Evolutionary conservation across 2,329 filamentous ascomycete species (phyloP).

Genomic region (Aspergillus awamori): DNA sequence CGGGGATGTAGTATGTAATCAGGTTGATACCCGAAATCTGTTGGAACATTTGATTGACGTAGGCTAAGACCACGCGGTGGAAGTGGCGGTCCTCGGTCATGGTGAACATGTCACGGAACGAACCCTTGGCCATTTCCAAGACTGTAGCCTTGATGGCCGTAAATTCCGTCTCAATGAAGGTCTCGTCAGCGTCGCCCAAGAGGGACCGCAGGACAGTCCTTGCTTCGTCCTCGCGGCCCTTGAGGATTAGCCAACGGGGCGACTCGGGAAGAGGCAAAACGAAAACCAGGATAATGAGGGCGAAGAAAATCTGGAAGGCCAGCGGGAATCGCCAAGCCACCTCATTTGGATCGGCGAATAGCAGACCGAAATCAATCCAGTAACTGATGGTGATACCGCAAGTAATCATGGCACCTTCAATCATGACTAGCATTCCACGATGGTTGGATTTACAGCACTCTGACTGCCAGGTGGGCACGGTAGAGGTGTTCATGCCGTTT

Average conservation of each 20-base stretch:
- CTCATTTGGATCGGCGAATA: conserved; percentile 53
- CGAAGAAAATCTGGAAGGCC: conserved; percentile 61
- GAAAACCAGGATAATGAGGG: conserved; percentile 53
- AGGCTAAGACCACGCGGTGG: conserved; percentile 58
- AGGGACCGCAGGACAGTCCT: conserved; percentile 51
- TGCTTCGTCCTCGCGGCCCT: conserved; percentile 58
- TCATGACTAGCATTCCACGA: conserved; percentile 56
- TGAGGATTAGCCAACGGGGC: conserved; percentile 61
- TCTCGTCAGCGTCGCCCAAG: conserved; percentile 50
- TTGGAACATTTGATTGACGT: conserved; percentile 61
- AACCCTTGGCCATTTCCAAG: conserved; percentile 52
- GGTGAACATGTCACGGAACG: conserved; percentile 62
- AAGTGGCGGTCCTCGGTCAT: conserved; percentile 60
- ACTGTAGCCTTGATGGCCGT: conserved; percentile 58
- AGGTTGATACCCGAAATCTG: conserved; percentile 52
- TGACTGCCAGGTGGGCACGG: conserved; percentile 56
- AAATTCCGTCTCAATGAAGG: conserved; percentile 52
- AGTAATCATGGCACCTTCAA: conserved; percentile 56
- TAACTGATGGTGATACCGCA: conserved; percentile 55
- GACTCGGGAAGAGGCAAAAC: conserved; percentile 59
- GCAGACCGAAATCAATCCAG: conserved; percentile 57
- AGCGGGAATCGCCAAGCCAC: conserved; percentile 61
- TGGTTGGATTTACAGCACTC: conserved; percentile 56
- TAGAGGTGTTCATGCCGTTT: conserved; percentile 56
- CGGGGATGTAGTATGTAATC: conserved; percentile 51